A percentile compares a stretch with the other conserved stretches of the same genome.
These are phyloP conservation scores for Terana coerulea DNA, from an alignment of 768 basidiomycete genomes.

Conservation along the genomic window DNA sequence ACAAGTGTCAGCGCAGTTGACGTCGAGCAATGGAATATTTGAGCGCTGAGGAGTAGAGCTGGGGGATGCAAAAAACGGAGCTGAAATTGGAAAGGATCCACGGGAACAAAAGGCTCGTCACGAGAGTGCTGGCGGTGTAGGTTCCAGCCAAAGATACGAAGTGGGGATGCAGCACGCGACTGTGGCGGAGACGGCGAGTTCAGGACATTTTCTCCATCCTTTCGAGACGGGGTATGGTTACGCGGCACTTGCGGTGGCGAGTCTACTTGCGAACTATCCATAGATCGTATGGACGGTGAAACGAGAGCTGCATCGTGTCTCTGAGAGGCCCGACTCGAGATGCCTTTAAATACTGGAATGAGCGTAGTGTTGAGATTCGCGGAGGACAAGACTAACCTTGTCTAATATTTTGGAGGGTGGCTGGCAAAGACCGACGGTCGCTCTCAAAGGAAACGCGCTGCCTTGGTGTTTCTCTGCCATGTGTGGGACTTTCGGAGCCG, in stretches of 20 bases:
- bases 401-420: slow-evolving; percentile 32
- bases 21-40: slow-evolving; percentile 2
- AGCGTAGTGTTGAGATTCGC: background rate
- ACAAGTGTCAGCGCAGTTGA: slow-evolving; percentile 11
- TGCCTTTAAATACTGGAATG: slow-evolving; percentile 25
- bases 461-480: slow-evolving; percentile 40
- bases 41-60: slow-evolving; percentile 2
- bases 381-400: slow-evolving; percentile 32
- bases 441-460: slow-evolving; percentile 57
- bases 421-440: slow-evolving; percentile 40
- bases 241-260: slow-evolving; percentile 1
- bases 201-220: slow-evolving; percentile 24
- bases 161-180: slow-evolving; percentile 49
- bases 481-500: slow-evolving; percentile 33
- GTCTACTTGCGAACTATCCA: slow-evolving; percentile 12
- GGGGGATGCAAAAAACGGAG: slow-evolving; percentile 19
- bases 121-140: slow-evolving; percentile 46
- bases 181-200: slow-evolving; percentile 29
- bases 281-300: slow-evolving; percentile 28
- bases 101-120: slow-evolving; percentile 35
- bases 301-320: slow-evolving; percentile 33
- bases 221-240: slow-evolving; percentile 11
- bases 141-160: slow-evolving; percentile 54
- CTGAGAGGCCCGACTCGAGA: slow-evolving; percentile 22
- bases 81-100: slow-evolving; percentile 31